Conservation (phyloP, 345 rosid genomes). For the Arabidopsis arenosa region DNA sequence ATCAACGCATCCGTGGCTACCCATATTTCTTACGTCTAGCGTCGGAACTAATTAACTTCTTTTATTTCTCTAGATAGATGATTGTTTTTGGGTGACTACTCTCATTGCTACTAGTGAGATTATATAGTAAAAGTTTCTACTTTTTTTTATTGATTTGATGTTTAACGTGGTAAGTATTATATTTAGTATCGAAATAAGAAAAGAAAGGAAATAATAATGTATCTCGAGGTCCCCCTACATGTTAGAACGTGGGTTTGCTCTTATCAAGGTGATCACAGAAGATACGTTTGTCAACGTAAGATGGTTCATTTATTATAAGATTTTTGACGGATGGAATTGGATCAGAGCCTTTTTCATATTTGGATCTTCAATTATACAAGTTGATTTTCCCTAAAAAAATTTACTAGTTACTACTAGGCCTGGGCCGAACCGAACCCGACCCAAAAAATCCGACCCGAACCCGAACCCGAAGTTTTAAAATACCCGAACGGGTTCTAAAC, state of each 20-base stretch:
- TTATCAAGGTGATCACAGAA: slow-evolving; percentile 9
- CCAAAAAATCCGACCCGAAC: too few relatives aligned
- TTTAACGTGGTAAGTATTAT: slow-evolving; percentile 12
- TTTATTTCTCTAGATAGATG: not conserved
- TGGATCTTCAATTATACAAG: not conserved
- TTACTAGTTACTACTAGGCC: too few relatives aligned
- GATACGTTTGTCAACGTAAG: not conserved
- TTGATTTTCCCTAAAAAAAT: not conserved
- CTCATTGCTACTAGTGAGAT: not conserved
- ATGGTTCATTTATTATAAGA: not conserved
- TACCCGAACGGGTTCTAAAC: too few relatives aligned
- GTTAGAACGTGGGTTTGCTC: slow-evolving; percentile 14
- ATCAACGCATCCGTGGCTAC: slow-evolving; percentile 1
- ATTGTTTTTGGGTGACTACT: slow-evolving; percentile 20
- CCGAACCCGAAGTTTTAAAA: too few relatives aligned
- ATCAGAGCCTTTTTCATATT: not conserved
- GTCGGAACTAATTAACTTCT: not conserved
- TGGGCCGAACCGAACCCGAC: too few relatives aligned
- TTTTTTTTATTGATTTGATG: not conserved
- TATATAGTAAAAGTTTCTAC: slow-evolving; percentile 2
- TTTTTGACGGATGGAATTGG: not conserved
- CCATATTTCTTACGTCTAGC: slow-evolving; percentile 17
- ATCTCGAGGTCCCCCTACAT: not conserved
- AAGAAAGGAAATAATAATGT: not conserved
- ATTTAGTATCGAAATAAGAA: slow-evolving; percentile 10